Evolutionary conservation across 1,284 basidiomycete genomes (phyloP), one percentile per base, ranked within the genome.

Genomic region (Apiotrichum gamsii): DNA sequence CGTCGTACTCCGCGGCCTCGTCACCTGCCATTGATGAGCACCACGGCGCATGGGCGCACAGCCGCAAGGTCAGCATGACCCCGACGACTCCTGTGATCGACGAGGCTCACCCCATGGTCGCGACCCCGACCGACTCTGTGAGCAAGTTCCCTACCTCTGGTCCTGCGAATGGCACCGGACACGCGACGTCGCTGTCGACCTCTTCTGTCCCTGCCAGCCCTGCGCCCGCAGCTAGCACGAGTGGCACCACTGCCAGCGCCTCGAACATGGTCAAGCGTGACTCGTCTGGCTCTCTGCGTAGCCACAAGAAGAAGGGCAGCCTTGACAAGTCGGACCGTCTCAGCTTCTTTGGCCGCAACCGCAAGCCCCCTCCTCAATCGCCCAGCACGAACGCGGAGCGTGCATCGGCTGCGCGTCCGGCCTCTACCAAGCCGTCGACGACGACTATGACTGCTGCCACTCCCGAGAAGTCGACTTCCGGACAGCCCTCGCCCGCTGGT

Each of bases 361-460:
- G 89, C 54, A 93, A 93, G 65, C 88, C 88, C 1, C 77, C 87
- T 3, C 89, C 89, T 13, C 25, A 52, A 40, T 57, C 59, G 19
- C 60, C 57, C 13, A 45, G 48, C 14, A 46, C 11, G 49, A 55
- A 30, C 51, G 49, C 21, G 50, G 41, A 13, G 15, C 41, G 37
- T 57, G 57, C 43, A 52, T 58, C 32, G 56, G 54, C 6, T 54
- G 52, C 52, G 25, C 8, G 11, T 28, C 25, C 25, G 8, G 35
- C 42, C 18, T 18, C 28, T 8, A 31, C 21, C 43, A 47, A 43
- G 50, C 43, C 38, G 23, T n/a, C n/a, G 14, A 49, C 40, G 18
- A 53, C 39, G 15, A 53, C 47, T 6, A 50, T 52, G 35, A 23
- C 49, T n/a, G 43, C 51, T 14, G 51, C 51, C 45, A 36, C 58